A percentile compares a stretch with the other conserved stretches of the same genome.
Evolutionary conservation across 140 eudicot genomes (phyloP).

Genomic region (Oenanthe javanica): DNA sequence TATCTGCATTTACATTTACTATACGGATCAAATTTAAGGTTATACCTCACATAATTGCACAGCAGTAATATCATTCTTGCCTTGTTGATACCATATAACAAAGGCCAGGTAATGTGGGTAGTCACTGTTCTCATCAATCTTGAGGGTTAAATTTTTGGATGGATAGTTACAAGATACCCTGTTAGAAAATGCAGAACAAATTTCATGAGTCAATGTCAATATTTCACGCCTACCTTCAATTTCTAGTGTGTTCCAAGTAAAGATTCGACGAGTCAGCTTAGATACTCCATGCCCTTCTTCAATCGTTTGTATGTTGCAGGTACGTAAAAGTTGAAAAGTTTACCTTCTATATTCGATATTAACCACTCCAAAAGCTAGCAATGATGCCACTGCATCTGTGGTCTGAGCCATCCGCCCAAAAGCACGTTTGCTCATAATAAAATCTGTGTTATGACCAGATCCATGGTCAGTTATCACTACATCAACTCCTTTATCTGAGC

Average conservation of each 20-base stretch:
- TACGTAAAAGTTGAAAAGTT: neutral
- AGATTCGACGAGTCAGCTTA: neutral
- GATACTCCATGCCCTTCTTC: constrained; percentile 12
- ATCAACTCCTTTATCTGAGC: constrained; percentile 69
- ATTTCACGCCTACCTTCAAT: neutral
- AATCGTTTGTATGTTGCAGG: neutral
- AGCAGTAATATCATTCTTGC: constrained; percentile 60
- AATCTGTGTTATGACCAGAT: constrained; percentile 58
- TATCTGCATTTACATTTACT: neutral
- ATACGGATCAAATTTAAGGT: too few species aligned
- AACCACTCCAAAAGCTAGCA: constrained; percentile 57
- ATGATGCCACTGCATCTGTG: constrained; percentile 43
- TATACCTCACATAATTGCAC: constrained; percentile 82
- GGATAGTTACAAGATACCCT: constrained; percentile 80
- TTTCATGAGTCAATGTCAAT: neutral
- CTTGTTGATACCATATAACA: constrained; percentile 79
- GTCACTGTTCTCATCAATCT: constrained; percentile 68
- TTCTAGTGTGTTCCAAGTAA: neutral
- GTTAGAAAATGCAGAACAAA: neutral
- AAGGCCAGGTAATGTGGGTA: constrained; percentile 74
- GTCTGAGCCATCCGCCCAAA: constrained; percentile 68
- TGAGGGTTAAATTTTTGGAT: constrained; percentile 50
- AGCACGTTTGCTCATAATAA: constrained; percentile 68
- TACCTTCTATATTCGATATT: constrained; percentile 75
- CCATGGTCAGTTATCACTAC: constrained; percentile 80